Conservation (phyloP, 768 basidiomycete genomes). For the Russula vinacea region DNA sequence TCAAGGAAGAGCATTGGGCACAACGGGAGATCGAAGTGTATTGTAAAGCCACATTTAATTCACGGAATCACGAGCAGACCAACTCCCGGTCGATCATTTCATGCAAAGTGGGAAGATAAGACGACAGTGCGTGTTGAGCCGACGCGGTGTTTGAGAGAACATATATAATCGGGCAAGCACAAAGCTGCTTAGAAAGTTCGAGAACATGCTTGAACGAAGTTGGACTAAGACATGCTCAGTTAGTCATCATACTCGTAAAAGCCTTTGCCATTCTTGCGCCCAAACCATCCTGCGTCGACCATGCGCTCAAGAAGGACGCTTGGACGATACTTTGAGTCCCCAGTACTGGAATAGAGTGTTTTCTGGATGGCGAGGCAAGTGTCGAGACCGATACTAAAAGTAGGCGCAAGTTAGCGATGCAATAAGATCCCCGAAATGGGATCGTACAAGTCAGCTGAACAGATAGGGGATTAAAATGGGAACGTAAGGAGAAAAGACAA, state of each 20-base stretch:
- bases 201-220: background rate
- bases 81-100: conserved; percentile 16
- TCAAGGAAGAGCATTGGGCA: background rate
- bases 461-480: background rate
- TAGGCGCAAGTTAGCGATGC: conserved; percentile 4
- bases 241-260: conserved; percentile 77
- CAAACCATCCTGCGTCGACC: conserved; percentile 95
- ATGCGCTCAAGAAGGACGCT: conserved; percentile 86
- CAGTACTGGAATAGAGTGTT: conserved; percentile 82
- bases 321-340: conserved; percentile 94
- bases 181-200: conserved; percentile 9
- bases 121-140: background rate
- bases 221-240: background rate
- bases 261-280: conserved; percentile 89
- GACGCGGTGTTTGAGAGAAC: background rate
- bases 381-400: conserved; percentile 85
- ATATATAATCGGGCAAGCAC: background rate
- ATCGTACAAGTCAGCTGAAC: conserved; percentile 39
- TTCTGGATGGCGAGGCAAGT: conserved; percentile 93
- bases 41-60: conserved; percentile 23
- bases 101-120: conserved; percentile 1
- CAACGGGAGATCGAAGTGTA: conserved; percentile 19
- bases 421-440: background rate
- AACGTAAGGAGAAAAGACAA: background rate
- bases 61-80: conserved; percentile 7